Evolutionary conservation across 495 filamentous ascomycete species (phyloP), one percentile per base, ranked within the genome.

Genomic region (Usnea hakonensis): DNA sequence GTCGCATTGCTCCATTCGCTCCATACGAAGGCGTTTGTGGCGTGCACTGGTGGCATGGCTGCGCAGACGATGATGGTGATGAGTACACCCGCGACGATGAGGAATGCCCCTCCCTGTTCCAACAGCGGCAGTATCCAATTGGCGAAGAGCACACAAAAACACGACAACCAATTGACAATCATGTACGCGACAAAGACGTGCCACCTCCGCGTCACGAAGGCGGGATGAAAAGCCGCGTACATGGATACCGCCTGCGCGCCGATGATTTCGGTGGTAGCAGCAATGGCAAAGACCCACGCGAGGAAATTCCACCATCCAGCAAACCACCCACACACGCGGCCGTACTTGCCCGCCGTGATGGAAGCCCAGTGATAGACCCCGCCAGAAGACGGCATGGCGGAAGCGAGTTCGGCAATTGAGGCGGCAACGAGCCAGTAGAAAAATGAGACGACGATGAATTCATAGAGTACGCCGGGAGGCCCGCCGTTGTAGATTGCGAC

Each of bases 281-380:
- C 85, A 68, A 74, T 88, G 70, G 73, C 78, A 16, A 81, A 67
- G 33, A 80, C 68, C 89, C 89, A 91, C n/a, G 85, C 90, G 59
- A 90, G 81, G 68, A 85, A 87, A 69, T 95, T 95, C 76, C 87
- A 83, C 74, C 82, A 90, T 10, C 90, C 90, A 0, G 89, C 85
- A 65, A 90, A 93, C 73, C 85, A 95, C 32, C 90, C 89, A 50
- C 83, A 75, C 2, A 82, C 69, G 17, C 88, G 81, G 36, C 90
- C 90, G 71, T 85, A 87, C 52, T 76, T 81, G 3, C 88, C 88
- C 7, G 83, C 84, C 0, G 89, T 89, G 19, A 92, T 80, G 0
- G 86, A 85, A 6, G 89, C 88, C 89, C 89, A 94, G 71, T 94
- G 90, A 65, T 93, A 93, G 2, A 95, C 88, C 64, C 90, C 89